Evolutionary conservation across 2,329 filamentous ascomycete species (phyloP).

Genomic region (Diaporthe vexans): DNA sequence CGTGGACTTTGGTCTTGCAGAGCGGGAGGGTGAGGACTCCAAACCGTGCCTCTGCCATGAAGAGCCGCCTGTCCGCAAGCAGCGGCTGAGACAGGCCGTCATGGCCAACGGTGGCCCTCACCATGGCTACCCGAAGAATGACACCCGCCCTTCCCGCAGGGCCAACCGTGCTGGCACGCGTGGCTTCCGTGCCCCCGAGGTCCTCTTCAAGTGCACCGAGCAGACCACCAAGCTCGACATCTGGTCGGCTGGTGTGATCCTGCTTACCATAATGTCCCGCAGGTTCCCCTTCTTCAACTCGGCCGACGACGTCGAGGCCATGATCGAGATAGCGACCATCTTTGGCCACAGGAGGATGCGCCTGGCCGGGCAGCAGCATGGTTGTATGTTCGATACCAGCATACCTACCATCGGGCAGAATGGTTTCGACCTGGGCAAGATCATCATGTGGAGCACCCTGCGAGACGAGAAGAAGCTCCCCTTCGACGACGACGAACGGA

Average conservation of each 20-base stretch:
- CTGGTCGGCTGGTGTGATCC: slow-evolving; percentile 97
- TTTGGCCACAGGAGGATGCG: slow-evolving; percentile 91
- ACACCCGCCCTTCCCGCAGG: slow-evolving; percentile 87
- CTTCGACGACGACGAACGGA: slow-evolving; percentile 76
- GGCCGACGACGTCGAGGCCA: slow-evolving; percentile 96
- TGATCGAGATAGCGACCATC: slow-evolving; percentile 97
- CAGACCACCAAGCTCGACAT: slow-evolving; percentile 96
- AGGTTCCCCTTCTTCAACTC: slow-evolving; percentile 99
- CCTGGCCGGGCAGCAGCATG: slow-evolving; percentile 84
- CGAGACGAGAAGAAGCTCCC: slow-evolving; percentile 67
- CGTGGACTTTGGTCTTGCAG: slow-evolving; percentile 98
- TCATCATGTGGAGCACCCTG: slow-evolving; percentile 94
- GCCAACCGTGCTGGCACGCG: slow-evolving; percentile 96
- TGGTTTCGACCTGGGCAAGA: slow-evolving; percentile 91
- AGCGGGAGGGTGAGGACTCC: slow-evolving; percentile 82
- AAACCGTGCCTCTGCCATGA: slow-evolving; percentile 88
- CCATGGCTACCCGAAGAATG: slow-evolving; percentile 86
- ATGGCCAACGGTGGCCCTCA: slow-evolving; percentile 68
- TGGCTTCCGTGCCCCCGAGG: slow-evolving; percentile 96
- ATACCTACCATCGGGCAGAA: slow-evolving; percentile 90
- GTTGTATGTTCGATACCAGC: slow-evolving; percentile 91
- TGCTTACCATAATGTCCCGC: slow-evolving; percentile 92
- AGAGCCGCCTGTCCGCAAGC: slow-evolving; percentile 71
- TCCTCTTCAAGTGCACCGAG: slow-evolving; percentile 95
- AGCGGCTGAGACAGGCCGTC: slow-evolving; percentile 70